A percentile compares a stretch with the other conserved stretches of the same genome.
Conservation (phyloP, 805 yeast genomes). For the Yarrowia divulgata region DNA sequence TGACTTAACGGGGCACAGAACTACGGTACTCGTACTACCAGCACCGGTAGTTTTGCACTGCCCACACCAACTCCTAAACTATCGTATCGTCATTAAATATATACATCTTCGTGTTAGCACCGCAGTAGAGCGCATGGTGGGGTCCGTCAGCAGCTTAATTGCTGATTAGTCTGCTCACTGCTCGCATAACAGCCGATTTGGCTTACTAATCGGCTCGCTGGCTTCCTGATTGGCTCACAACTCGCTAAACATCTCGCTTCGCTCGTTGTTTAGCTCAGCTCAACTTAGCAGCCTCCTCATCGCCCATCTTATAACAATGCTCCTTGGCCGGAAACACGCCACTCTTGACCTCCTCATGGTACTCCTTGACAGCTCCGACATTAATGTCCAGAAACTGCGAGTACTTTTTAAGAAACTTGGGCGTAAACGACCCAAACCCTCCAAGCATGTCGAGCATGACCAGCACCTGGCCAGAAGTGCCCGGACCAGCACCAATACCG, state of each 20-base stretch:
- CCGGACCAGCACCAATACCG: conserved; percentile 94
- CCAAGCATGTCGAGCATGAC: conserved; percentile 88
- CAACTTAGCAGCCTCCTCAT: conserved; percentile 62
- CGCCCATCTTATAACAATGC: conserved; percentile 75
- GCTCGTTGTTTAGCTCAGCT: conserved; percentile 44
- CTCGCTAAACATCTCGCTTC: not conserved
- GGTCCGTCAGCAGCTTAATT: not conserved
- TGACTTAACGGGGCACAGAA: too few species aligned
- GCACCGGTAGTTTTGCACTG: too few species aligned
- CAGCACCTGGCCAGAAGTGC: conserved; percentile 86
- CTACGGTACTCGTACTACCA: too few species aligned
- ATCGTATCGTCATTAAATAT: conserved; percentile 30
- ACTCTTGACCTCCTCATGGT: conserved; percentile 64
- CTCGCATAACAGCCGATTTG: too few species aligned
- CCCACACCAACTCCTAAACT: conserved; percentile 1
- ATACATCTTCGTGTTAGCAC: not conserved
- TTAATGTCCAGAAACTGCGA: conserved; percentile 59
- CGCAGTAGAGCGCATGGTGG: too few species aligned
- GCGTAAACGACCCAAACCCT: conserved; percentile 58
- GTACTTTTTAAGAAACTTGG: conserved; percentile 81
- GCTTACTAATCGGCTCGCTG: too few species aligned
- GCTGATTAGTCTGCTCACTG: not conserved
- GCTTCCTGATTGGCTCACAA: too few species aligned
- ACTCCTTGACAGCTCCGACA: conserved; percentile 59
- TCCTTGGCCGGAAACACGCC: conserved; percentile 66